phyloP scores from a whole-genome alignment of 352 stramenopile species.

The Halophytophthora batemanensis region DNA sequence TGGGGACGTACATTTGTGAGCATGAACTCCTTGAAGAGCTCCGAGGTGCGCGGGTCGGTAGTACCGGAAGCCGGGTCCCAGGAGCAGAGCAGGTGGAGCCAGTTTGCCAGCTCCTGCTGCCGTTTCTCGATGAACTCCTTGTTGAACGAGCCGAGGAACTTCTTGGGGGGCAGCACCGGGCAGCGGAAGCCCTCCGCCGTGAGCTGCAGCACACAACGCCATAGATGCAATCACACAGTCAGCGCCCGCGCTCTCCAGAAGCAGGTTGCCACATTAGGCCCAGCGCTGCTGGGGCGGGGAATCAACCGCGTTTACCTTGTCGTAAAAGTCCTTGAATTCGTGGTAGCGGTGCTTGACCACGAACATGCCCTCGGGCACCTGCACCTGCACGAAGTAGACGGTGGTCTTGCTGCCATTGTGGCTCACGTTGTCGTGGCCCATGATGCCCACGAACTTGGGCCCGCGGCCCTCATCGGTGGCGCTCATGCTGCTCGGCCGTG shows the following conservation, averaged over 20 bases:
- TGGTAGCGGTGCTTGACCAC: constrained; percentile 84
- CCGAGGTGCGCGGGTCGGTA: constrained; percentile 65
- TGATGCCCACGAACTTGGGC: constrained; percentile 82
- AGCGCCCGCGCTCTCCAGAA: too few species aligned
- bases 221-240: constrained; percentile 7
- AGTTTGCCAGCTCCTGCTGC: constrained; percentile 84
- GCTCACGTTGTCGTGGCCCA: constrained; percentile 85
- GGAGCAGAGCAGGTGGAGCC: constrained; percentile 80
- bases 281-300: too few species aligned
- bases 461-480: constrained; percentile 35
- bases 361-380: constrained; percentile 72
- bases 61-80: constrained; percentile 59
- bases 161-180: constrained; percentile 82
- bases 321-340: constrained; percentile 87
- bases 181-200: constrained; percentile 68
- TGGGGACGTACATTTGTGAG: constrained; percentile 53
- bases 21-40: constrained; percentile 81
- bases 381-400: constrained; percentile 83
- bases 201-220: constrained; percentile 55
- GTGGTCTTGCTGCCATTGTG: constrained; percentile 87
- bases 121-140: constrained; percentile 90
- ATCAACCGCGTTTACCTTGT: too few species aligned
- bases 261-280: too few species aligned
- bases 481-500: constrained; percentile 24
- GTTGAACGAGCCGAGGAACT: constrained; percentile 88